Percentiles rank a stretch among this genome's conserved stretches.
Evolutionary conservation across 306 rosid species (phyloP).

Genomic region (Hippophae rhamnoides): DNA sequence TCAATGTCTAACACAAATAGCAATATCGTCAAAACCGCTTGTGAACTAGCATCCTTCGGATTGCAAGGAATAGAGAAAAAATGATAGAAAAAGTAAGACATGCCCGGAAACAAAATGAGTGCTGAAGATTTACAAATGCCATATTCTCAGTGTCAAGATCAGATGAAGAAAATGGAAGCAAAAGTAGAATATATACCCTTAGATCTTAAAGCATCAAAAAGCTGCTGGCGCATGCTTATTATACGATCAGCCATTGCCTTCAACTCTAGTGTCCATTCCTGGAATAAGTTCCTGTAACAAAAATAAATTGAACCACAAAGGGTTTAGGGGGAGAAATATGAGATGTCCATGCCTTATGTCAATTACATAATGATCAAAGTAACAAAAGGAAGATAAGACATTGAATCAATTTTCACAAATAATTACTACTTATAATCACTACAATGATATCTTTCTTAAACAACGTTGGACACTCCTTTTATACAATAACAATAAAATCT

Average conservation of each 20-base stretch:
- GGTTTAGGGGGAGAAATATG: neutral
- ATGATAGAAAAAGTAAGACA: neutral
- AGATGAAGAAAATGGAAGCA: neutral
- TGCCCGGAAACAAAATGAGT: neutral
- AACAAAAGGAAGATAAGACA: too few species aligned
- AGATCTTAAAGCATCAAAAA: slow-evolving; percentile 66
- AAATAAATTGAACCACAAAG: neutral
- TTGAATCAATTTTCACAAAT: neutral
- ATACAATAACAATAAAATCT: neutral
- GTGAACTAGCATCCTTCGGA: neutral
- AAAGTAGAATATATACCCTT: slow-evolving; percentile 41
- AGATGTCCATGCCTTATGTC: neutral
- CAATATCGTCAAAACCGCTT: neutral
- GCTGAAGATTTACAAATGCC: neutral
- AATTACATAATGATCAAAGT: neutral
- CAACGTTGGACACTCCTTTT: neutral
- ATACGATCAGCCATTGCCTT: slow-evolving; percentile 98
- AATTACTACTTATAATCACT: neutral
- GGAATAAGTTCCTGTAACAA: slow-evolving; percentile 50
- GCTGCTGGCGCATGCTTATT: slow-evolving; percentile 87
- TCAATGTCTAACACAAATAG: neutral
- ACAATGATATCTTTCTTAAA: neutral
- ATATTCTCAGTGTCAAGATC: neutral
- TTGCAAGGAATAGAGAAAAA: neutral
- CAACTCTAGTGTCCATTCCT: slow-evolving; percentile 93